Conservation (phyloP, 768 basidiomycete species). For the Lactarius psammicola region DNA sequence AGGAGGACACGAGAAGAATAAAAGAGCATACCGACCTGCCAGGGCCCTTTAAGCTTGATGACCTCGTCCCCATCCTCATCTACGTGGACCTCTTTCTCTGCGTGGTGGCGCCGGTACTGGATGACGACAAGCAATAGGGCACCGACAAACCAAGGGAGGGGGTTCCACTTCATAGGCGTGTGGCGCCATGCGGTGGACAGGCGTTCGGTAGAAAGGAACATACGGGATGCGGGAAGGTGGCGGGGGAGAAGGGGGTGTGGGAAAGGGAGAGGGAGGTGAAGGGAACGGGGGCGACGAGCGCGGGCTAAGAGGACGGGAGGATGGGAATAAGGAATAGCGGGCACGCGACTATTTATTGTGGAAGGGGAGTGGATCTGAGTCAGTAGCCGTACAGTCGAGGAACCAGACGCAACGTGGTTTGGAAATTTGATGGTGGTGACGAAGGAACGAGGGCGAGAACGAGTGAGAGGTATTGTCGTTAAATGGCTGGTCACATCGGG, state of each 20-base stretch:
- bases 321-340: background rate
- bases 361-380: constrained; percentile 1
- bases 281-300: background rate
- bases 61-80: constrained; percentile 83
- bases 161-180: constrained; percentile 95
- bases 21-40: constrained; percentile 64
- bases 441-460: background rate
- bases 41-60: constrained; percentile 82
- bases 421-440: background rate
- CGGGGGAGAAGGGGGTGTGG: constrained; percentile 2
- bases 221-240: constrained; percentile 15
- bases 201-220: constrained; percentile 44
- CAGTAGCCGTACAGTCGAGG: constrained; percentile 10
- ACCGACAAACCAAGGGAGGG: constrained; percentile 86
- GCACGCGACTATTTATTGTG: constrained; percentile 19
- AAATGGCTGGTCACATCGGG: background rate
- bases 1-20: background rate
- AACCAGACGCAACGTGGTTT: constrained; percentile 7
- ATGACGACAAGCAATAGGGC: constrained; percentile 81
- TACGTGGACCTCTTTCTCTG: constrained; percentile 62
- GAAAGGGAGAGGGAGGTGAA: too few species aligned
- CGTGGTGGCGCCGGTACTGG: constrained; percentile 60
- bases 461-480: constrained; percentile 5
- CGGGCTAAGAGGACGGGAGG: background rate
- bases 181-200: constrained; percentile 76